These are phyloP conservation scores for Fusarium robinianum DNA, from an alignment of 2,329 filamentous ascomycete species.

Conservation along the genomic window DNA sequence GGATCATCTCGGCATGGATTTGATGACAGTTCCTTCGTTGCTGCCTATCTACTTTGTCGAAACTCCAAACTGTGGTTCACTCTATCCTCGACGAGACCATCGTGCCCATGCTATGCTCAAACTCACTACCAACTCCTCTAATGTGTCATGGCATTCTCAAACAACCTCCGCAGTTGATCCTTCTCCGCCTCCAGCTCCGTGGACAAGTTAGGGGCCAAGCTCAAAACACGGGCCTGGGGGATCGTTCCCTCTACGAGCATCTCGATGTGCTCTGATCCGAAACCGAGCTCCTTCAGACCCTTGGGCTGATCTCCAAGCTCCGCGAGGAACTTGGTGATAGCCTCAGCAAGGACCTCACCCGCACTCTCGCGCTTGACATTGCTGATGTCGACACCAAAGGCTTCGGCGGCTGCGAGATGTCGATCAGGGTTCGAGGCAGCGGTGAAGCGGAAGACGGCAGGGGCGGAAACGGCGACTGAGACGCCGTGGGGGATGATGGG, in stretches of 20 bases:
- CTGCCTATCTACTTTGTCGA: no score
- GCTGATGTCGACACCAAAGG: slow-evolving; percentile 86
- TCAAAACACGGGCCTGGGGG: slow-evolving; percentile 86
- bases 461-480: slow-evolving; percentile 89
- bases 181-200: slow-evolving; percentile 71
- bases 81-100: no score
- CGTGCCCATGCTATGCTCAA: no score
- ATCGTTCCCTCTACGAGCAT: slow-evolving; percentile 91
- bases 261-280: slow-evolving; percentile 75
- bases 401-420: slow-evolving; percentile 86
- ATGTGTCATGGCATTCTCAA: slow-evolving; percentile 62
- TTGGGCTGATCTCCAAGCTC: slow-evolving; percentile 87
- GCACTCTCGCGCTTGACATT: slow-evolving; percentile 89
- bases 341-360: slow-evolving; percentile 84
- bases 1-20: no score
- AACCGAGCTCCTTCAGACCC: slow-evolving; percentile 83
- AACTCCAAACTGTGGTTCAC: no score
- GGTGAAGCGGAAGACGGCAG: slow-evolving; percentile 93
- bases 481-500: slow-evolving; percentile 96
- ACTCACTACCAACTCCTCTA: slow-evolving; percentile 19
- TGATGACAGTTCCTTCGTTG: no score
- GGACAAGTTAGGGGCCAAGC: slow-evolving; percentile 82
- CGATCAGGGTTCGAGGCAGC: slow-evolving; percentile 89
- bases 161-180: slow-evolving; percentile 70
- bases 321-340: slow-evolving; percentile 78